A percentile compares a stretch with the other conserved stretches of the same genome.
Conservation (phyloP, 2,329 filamentous ascomycete genomes). For the Talaromyces funiculosus region DNA sequence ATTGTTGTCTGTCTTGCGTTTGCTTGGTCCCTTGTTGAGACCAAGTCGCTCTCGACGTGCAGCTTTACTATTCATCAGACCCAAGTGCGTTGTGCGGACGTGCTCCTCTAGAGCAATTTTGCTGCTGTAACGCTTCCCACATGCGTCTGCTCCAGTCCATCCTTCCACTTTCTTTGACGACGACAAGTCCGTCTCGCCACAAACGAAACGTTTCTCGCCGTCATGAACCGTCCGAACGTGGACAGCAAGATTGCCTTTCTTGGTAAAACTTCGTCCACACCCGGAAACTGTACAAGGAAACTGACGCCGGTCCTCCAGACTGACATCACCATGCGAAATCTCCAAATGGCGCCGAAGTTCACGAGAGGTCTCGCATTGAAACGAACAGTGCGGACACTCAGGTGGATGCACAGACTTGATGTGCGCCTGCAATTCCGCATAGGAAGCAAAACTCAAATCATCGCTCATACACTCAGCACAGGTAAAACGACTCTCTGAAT, state of each 20-base stretch:
- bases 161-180: constrained; percentile 52
- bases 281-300: constrained; percentile 61
- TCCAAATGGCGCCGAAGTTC: constrained; percentile 74
- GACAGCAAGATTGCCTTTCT: constrained; percentile 72
- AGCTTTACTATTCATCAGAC: constrained; percentile 45
- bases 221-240: constrained; percentile 75
- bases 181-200: constrained; percentile 61
- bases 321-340: constrained; percentile 61
- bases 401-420: constrained; percentile 65
- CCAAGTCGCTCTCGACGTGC: constrained; percentile 32
- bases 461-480: constrained; percentile 65
- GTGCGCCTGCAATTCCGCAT: constrained; percentile 66
- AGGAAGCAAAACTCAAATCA: constrained; percentile 59
- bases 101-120: constrained; percentile 80
- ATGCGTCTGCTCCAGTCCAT: constrained; percentile 62
- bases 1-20: constrained; percentile 21
- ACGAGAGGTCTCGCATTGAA: constrained; percentile 59
- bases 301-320: constrained; percentile 57
- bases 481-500: constrained; percentile 65
- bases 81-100: constrained; percentile 73
- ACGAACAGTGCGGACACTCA: constrained; percentile 68
- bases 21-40: constrained; percentile 15
- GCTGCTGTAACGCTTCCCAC: constrained; percentile 67
- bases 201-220: constrained; percentile 68
- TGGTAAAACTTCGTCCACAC: constrained; percentile 74